phyloP scores from a whole-genome alignment of 805 yeast species.

The Metschnikowia shivogae region DNA sequence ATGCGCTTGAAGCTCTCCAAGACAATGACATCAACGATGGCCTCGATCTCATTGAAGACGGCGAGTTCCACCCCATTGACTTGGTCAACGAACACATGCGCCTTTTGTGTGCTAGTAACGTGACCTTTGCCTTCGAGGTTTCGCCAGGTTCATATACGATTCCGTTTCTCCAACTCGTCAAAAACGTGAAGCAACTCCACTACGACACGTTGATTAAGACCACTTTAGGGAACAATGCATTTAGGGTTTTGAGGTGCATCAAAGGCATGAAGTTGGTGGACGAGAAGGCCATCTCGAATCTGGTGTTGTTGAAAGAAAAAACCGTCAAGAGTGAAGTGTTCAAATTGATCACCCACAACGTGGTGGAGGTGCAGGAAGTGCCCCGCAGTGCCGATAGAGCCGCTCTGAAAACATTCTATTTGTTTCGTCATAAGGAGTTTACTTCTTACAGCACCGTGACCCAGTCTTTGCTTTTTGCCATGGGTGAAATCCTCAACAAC shows the following conservation, averaged over 20 bases:
- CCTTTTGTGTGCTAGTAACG: constrained; percentile 47
- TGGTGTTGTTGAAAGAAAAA: constrained; percentile 72
- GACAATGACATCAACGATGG: constrained; percentile 14
- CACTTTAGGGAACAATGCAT: constrained; percentile 61
- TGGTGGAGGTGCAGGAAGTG: constrained; percentile 86
- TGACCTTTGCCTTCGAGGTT: constrained; percentile 60
- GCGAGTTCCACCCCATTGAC: constrained; percentile 24
- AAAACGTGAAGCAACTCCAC: constrained; percentile 43
- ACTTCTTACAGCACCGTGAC: constrained; percentile 32
- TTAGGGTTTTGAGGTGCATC: constrained; percentile 74
- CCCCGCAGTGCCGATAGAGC: constrained; percentile 91
- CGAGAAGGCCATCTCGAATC: constrained; percentile 74
- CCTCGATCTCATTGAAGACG: constrained; percentile 3
- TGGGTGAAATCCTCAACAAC: constrained; percentile 48
- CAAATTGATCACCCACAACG: constrained; percentile 61
- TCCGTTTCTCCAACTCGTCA: constrained; percentile 53
- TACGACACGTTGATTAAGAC: constrained; percentile 57
- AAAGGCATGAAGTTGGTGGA: constrained; percentile 68
- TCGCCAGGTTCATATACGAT: constrained; percentile 55
- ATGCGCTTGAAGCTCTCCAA: constrained; percentile 14
- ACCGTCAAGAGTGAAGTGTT: constrained; percentile 71
- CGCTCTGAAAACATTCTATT: constrained; percentile 79
- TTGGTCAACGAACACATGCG: constrained; percentile 63
- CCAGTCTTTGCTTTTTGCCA: constrained; percentile 46
- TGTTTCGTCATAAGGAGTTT: constrained; percentile 61